phyloP scores from a whole-genome alignment of 2,329 filamentous ascomycete species.

The Diaporthe sp. region DNA sequence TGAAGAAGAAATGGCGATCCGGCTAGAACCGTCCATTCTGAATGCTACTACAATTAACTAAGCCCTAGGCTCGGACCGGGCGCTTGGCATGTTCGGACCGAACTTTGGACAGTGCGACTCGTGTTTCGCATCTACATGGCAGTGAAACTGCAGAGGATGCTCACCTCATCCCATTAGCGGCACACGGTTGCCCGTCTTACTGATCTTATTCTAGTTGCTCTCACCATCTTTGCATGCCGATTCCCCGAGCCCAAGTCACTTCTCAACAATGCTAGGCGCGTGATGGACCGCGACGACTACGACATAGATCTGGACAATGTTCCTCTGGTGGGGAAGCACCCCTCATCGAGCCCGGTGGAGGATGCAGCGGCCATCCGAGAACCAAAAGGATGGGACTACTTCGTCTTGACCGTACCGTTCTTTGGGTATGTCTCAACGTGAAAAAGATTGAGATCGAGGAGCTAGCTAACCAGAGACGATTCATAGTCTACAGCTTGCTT shows the following conservation, averaged over 20 bases:
- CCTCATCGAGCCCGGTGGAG: background rate
- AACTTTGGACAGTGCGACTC: slow-evolving; percentile 10
- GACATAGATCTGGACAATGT: background rate
- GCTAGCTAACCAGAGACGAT: background rate
- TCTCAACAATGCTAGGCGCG: background rate
- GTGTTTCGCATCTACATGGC: slow-evolving; percentile 3
- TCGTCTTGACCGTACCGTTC: slow-evolving; percentile 6
- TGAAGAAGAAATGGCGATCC: background rate
- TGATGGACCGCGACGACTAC: slow-evolving; percentile 10
- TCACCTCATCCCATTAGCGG: background rate
- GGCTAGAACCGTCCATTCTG: background rate
- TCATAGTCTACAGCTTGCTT: slow-evolving; percentile 16
- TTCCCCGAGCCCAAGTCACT: background rate
- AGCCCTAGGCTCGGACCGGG: background rate
- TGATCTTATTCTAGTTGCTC: background rate
- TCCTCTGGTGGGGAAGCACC: background rate
- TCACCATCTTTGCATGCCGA: background rate
- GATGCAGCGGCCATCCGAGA: background rate
- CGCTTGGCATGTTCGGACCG: slow-evolving; percentile 17
- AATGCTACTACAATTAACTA: background rate
- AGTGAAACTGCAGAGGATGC: slow-evolving; percentile 6
- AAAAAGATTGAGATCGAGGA: background rate
- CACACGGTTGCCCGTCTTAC: background rate
- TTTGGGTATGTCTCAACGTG: background rate
- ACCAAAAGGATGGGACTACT: slow-evolving; percentile 16